Base-by-base conservation (phyloP, 2,329 filamentous ascomycete species). In the Colletotrichum lupini region DNA sequence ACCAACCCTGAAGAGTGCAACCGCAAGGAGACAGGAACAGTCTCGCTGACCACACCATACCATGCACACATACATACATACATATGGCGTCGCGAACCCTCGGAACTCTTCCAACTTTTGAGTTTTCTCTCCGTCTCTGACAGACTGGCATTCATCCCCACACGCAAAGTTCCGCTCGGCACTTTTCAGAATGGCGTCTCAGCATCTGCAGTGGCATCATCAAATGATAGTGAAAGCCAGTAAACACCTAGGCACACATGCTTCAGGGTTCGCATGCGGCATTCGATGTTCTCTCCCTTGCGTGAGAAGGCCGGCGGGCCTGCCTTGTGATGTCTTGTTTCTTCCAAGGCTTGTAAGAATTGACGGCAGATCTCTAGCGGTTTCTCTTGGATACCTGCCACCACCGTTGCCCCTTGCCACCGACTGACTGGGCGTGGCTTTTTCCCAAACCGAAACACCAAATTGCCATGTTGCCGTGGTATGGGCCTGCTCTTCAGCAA, bases 71-170 rank as follows among this genome's bases (percentile, higher is more conserved):
- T 61, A 52, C 58, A 42, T 61, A 52, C 58, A 63, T 24, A 53
- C 58, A 19, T 32, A 12, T 53, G 42, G n/a, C 46, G 42, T 60
- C 32, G 67, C 69, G 55, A 46, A 56, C 53, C 46, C 67, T 61
- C 68, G 35, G 70, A 52, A 53, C 67, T 59, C 64, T 73, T 70
- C 58, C 59, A 35, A 7, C 19, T 73, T 69, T 73, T 73, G 70
- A 73, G 59, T 73, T 73, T 69, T 35, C 19, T 42, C 8, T 22
- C n/a, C 53, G 52, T 69, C 65, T 69, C 67, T 70, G 42, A 49
- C 42, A 49, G 42, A 49, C 42, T 49, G 67, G 53, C 32, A 59
- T 56, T 37, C 46, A 60, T 73, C 60, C 59, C 55, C 32, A 28
- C 35, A 59, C 22, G 55, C 67, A 73, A 37, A 49, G 49, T 60